Base-by-base conservation (phyloP, 768 basidiomycete species). In the Tylopilus plumbeoviolaceoides region DNA sequence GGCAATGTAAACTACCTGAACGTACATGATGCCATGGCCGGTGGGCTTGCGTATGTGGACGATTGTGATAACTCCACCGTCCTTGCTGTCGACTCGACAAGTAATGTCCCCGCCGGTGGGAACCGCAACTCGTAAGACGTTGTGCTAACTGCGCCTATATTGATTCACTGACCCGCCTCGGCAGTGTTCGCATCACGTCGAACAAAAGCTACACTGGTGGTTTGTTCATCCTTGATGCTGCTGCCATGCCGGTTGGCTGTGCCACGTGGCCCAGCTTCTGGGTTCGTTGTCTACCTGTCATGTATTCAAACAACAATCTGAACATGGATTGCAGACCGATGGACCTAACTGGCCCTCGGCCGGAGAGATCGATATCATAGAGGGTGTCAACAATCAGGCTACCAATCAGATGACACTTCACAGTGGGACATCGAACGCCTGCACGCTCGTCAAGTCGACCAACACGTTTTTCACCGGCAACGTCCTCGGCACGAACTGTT, bases 361-460 rank as follows among this genome's bases (percentile, higher is more conserved):
- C 23, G 83, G 82, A 54, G 87, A 90, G 65, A 84, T 89, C 44
- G 89, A 91, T 60, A 78, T 88, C 47, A 64, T 90, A 9, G 89
- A 91, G 62, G 85, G 86, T 17, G 85, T 90, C 49, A 80, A 90
- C 59, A 60, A 76, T 23, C 75, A 79, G 61, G 54, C 68, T 1
- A 70, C 64, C 27, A 89, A 91, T 58, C 84, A 83, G 53, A 79
- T 80, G 66, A 81, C 87, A 1, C 72, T 89, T 6, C 89, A 90
- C 64, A 83, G 78, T 18, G 71, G 76, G 8, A 62, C 68, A 7
- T 65, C 62, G 14, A 74, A 72, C 35, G 78, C 78, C 70, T 50
- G 70, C 31, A 59, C 61, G 23, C 60, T 69, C 40, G 53, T 44
- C 25, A 35, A 31, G 33, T 39, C 44, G 5, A 8, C 56, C 59